Evolutionary conservation across 331 rosid species (phyloP).

Genomic region (Malus hybrid): DNA sequence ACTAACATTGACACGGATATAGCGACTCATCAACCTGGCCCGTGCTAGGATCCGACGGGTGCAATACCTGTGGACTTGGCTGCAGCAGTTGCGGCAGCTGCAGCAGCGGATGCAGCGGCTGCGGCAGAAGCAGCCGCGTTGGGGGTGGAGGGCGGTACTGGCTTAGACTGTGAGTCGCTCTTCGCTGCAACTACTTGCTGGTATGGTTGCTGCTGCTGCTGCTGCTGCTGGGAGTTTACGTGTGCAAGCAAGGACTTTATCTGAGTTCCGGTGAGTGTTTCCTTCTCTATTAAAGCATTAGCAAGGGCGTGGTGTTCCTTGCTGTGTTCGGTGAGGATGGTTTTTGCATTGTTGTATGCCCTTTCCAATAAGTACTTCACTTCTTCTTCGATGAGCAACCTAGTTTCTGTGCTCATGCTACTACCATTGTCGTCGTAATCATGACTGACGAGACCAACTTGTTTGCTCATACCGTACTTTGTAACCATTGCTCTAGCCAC

Average conservation of each 20-base stretch:
- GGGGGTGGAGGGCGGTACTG: constrained; percentile 43
- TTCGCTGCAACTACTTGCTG: constrained; percentile 30
- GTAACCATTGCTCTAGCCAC: constrained; percentile 81
- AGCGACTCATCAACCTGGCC: neutral
- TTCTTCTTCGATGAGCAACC: constrained; percentile 76
- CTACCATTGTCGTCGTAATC: constrained; percentile 61
- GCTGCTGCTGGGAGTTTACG: constrained; percentile 36
- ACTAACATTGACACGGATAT: constrained; percentile 22
- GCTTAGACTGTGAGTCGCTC: constrained; percentile 50
- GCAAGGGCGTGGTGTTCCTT: constrained; percentile 84
- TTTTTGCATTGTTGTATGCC: constrained; percentile 73
- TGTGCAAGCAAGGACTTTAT: constrained; percentile 48
- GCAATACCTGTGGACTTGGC: constrained; percentile 51
- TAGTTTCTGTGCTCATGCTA: constrained; percentile 85
- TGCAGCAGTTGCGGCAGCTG: constrained; percentile 48
- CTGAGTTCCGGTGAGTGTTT: constrained; percentile 71
- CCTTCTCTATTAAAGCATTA: constrained; percentile 49
- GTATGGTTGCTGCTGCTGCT: constrained; percentile 26
- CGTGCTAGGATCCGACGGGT: constrained; percentile 41
- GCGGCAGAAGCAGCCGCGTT: constrained; percentile 50
- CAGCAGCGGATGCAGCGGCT: constrained; percentile 38
- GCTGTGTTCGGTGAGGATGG: constrained; percentile 56
- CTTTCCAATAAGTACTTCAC: constrained; percentile 52
- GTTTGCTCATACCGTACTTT: constrained; percentile 70
- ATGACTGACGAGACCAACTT: constrained; percentile 65